Conservation (phyloP, 2,329 filamentous ascomycete species). For the Sclerotinia subarctica region DNA sequence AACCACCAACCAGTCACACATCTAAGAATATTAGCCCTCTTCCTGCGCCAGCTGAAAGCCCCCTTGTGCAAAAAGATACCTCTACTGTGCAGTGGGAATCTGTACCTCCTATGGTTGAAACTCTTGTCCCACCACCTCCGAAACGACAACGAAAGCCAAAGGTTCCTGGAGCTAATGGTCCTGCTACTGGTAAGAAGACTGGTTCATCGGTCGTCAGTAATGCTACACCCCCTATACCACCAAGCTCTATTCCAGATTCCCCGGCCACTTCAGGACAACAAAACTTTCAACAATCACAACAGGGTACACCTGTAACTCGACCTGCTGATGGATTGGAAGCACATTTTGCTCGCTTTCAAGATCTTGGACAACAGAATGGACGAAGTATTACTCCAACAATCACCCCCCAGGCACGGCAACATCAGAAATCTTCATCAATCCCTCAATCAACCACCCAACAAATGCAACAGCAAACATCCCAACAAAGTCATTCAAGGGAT, state of each 20-base stretch:
- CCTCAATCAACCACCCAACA: constrained; percentile 33
- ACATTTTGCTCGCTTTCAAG: constrained; percentile 38
- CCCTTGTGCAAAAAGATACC: constrained; percentile 28
- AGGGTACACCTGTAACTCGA: constrained; percentile 30
- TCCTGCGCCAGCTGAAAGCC: constrained; percentile 24
- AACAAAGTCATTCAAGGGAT: constrained; percentile 32
- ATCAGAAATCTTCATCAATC: constrained; percentile 29
- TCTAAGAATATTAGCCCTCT: constrained; percentile 18
- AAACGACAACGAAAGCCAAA: constrained; percentile 42
- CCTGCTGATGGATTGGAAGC: constrained; percentile 38
- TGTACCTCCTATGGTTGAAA: constrained; percentile 26
- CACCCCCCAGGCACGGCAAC: constrained; percentile 31
- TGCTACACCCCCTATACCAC: constrained; percentile 34
- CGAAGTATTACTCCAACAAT: constrained; percentile 32
- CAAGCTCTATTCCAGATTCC: constrained; percentile 36
- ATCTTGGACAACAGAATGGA: constrained; percentile 33
- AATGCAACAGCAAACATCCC: constrained; percentile 32
- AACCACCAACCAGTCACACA: constrained; percentile 18
- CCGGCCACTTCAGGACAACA: constrained; percentile 28
- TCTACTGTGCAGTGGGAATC: constrained; percentile 32
- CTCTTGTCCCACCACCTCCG: constrained; percentile 40
- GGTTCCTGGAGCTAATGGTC: constrained; percentile 32
- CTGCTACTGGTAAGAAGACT: constrained; percentile 31
- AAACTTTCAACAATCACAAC: constrained; percentile 1
- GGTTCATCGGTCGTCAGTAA: constrained; percentile 32